These are phyloP conservation scores for Exophiala sideris DNA, from an alignment of 2,329 filamentous ascomycete genomes.

Conservation along the genomic window DNA sequence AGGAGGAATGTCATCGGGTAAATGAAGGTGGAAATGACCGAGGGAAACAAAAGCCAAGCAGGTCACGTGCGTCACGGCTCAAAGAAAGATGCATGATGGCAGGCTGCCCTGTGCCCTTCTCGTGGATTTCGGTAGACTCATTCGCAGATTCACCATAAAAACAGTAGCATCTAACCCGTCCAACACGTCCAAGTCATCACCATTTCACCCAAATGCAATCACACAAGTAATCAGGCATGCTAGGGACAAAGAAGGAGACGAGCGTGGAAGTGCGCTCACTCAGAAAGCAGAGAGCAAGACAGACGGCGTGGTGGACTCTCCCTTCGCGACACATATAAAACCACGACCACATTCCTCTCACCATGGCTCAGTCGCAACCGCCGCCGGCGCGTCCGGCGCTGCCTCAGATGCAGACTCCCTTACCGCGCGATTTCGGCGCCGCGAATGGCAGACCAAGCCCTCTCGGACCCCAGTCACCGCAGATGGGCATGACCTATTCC, in stretches of 20 bases:
- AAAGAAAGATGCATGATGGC: not conserved
- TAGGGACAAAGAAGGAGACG: conserved; percentile 19
- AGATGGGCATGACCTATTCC: conserved; percentile 41
- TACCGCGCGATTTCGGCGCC: conserved; percentile 20
- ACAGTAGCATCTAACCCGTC: conserved; percentile 7
- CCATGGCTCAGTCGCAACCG: conserved; percentile 26
- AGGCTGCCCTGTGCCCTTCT: conserved; percentile 15
- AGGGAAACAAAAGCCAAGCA: not conserved
- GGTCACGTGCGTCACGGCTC: conserved; percentile 11
- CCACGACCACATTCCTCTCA: conserved; percentile 4
- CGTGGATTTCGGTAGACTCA: conserved; percentile 4
- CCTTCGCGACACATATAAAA: conserved; percentile 4
- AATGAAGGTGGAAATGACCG: not conserved
- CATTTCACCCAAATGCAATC: conserved; percentile 6
- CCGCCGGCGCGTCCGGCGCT: conserved; percentile 24
- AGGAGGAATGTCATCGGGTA: not conserved
- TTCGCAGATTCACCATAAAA: conserved; percentile 11
- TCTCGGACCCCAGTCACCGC: conserved; percentile 26
- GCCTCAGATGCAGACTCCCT: conserved; percentile 22
- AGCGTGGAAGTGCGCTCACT: conserved; percentile 25
- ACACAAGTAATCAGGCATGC: conserved; percentile 20
- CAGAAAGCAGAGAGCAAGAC: conserved; percentile 14
- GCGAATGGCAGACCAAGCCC: conserved; percentile 24
- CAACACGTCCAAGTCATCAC: not conserved
- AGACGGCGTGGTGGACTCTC: conserved; percentile 10